These are phyloP conservation scores for Dryadomyces quercivorus DNA, from an alignment of 2,329 filamentous ascomycete genomes.

Conservation along the genomic window DNA sequence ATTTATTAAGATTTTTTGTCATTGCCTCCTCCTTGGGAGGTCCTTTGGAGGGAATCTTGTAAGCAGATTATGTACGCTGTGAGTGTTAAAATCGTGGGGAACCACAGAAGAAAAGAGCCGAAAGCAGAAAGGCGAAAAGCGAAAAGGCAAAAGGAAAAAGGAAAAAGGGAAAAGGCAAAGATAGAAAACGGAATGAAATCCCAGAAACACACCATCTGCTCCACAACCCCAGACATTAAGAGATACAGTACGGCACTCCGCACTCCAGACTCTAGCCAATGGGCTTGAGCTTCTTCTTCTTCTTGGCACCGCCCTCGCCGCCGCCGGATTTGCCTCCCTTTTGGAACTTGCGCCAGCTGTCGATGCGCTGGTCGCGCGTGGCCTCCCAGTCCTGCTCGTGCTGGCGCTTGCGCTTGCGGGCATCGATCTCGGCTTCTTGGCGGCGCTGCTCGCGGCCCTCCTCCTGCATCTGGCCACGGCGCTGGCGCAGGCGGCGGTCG, in stretches of 20 bases:
- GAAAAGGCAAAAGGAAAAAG: not conserved
- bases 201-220: not conserved
- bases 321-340: constrained; percentile 46
- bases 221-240: not conserved
- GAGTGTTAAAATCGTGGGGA: not conserved
- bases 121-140: not conserved
- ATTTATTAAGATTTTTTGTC: not conserved
- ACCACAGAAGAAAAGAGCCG: too few relatives aligned
- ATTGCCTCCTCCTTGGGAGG: too few relatives aligned
- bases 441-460: constrained; percentile 81
- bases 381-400: constrained; percentile 94
- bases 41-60: too few relatives aligned
- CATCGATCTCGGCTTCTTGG: constrained; percentile 73
- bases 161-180: not conserved
- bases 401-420: constrained; percentile 74
- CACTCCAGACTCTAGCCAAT: too few relatives aligned
- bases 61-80: too few relatives aligned
- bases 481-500: constrained; percentile 66
- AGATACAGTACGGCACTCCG: too few relatives aligned
- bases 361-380: constrained; percentile 80
- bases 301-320: constrained; percentile 26
- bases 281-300: constrained; percentile 58
- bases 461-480: constrained; percentile 93
- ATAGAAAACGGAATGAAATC: not conserved
- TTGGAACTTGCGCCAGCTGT: constrained; percentile 86